Evolutionary conservation across 106 monocot genomes (phyloP).

Genomic region (Dendrobium nobile): DNA sequence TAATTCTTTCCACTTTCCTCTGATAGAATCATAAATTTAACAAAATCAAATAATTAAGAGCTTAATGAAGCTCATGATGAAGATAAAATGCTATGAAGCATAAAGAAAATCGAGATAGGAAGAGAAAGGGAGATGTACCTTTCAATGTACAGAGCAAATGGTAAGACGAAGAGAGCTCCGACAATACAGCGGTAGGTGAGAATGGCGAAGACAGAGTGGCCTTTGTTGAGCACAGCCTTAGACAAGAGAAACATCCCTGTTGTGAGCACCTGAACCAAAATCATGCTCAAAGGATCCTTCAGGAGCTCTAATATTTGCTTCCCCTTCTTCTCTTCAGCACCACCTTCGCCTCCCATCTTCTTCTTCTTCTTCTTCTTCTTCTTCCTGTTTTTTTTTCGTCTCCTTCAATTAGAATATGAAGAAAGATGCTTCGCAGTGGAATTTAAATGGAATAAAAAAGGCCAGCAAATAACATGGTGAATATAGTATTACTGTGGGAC

Average conservation of each 20-base stretch:
- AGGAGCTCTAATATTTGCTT: background rate
- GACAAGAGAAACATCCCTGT: conserved; percentile 16
- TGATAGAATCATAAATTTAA: background rate
- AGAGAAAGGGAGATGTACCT: conserved; percentile 6
- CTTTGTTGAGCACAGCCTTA: conserved; percentile 6
- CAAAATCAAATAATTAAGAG: background rate
- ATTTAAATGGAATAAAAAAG: no score
- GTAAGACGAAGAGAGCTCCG: conserved; percentile 17
- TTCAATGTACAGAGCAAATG: conserved; percentile 25
- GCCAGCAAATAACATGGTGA: no score
- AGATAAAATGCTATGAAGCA: background rate
- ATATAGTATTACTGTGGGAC: no score
- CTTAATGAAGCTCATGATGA: background rate
- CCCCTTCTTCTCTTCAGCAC: background rate
- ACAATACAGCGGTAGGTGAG: conserved; percentile 18
- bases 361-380: background rate
- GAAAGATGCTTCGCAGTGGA: no score
- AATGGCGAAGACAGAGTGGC: conserved; percentile 16
- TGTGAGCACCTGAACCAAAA: conserved; percentile 10
- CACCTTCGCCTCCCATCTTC: background rate
- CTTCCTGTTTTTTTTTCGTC: background rate
- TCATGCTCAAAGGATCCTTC: conserved; percentile 2
- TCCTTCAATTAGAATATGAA: no score
- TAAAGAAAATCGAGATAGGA: background rate
- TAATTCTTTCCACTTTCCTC: background rate